phyloP scores from a whole-genome alignment of 2,329 filamentous ascomycete species.

The Cadophora malorum region DNA sequence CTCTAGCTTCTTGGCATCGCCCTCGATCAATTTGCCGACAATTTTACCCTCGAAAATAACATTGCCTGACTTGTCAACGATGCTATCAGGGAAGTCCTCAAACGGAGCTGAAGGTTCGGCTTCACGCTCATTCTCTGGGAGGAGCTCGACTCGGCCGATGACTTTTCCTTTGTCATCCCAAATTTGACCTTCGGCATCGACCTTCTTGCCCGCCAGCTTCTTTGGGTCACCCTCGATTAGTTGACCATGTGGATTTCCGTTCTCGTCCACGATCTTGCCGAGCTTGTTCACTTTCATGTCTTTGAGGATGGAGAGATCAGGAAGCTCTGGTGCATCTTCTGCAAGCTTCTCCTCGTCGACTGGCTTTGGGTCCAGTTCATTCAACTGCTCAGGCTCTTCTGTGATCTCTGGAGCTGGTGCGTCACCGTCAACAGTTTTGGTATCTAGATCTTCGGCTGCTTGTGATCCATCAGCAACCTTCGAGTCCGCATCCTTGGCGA shows the following conservation, averaged over 20 bases:
- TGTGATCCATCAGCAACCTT: background rate
- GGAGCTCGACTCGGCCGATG: constrained; percentile 69
- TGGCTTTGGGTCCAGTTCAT: constrained; percentile 16
- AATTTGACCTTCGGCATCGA: constrained; percentile 72
- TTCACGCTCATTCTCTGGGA: constrained; percentile 60
- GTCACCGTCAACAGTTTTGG: background rate
- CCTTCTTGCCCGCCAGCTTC: constrained; percentile 67
- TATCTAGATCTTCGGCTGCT: background rate
- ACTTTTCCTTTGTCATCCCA: constrained; percentile 74
- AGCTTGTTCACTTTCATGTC: constrained; percentile 61
- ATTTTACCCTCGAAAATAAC: constrained; percentile 59
- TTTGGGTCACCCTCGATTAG: constrained; percentile 69
- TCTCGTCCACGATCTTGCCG: constrained; percentile 60
- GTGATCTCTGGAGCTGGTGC: constrained; percentile 4
- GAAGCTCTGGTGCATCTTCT: constrained; percentile 20
- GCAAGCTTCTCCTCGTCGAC: constrained; percentile 1
- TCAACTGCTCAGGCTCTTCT: constrained; percentile 11
- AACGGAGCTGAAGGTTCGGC: constrained; percentile 57
- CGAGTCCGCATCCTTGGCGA: background rate
- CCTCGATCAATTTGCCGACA: constrained; percentile 65
- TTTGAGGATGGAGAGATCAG: constrained; percentile 51
- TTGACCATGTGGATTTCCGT: constrained; percentile 61
- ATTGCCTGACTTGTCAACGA: constrained; percentile 59
- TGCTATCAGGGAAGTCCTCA: constrained; percentile 61
- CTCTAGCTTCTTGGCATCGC: constrained; percentile 67